These are phyloP conservation scores for Sporisorium exsertum DNA, from an alignment of 1,284 basidiomycete genomes.

Conservation along the genomic window DNA sequence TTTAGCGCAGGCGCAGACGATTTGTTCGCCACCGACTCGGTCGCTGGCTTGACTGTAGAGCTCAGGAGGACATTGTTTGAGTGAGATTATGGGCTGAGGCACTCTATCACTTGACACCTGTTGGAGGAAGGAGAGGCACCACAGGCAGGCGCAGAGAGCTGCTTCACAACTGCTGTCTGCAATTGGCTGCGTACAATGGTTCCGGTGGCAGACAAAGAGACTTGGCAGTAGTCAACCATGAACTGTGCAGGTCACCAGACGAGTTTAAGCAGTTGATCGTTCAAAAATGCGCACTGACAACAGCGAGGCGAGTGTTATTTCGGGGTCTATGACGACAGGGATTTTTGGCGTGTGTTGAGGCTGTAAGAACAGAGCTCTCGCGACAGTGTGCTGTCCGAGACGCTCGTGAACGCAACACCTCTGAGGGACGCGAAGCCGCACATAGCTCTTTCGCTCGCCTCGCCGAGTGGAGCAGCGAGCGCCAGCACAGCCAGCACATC, in stretches of 20 bases:
- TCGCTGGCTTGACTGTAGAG: not conserved
- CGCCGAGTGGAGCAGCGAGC: not conserved
- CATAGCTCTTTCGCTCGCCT: not conserved
- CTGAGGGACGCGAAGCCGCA: not conserved
- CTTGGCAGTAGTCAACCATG: not conserved
- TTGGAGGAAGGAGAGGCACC: too few species aligned
- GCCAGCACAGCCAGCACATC: not conserved
- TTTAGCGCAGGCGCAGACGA: too few species aligned
- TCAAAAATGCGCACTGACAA: not conserved
- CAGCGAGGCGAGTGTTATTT: not conserved
- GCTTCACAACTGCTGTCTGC: too few species aligned
- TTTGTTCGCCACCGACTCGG: too few species aligned
- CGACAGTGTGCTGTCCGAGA: conserved; percentile 9
- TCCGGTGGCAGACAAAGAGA: not conserved
- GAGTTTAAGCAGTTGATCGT: conserved; percentile 1
- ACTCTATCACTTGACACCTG: too few species aligned
- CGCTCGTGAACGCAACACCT: not conserved
- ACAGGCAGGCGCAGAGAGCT: not conserved
- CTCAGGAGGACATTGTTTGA: not conserved
- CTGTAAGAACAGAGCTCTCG: too few species aligned
- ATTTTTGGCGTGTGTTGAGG: not conserved
- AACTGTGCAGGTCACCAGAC: not conserved
- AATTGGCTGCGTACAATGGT: not conserved
- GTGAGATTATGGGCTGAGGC: not conserved
- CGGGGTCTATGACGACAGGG: not conserved